Conservation (phyloP, 805 yeast species). For the Diddensiella santjacobensis region DNA sequence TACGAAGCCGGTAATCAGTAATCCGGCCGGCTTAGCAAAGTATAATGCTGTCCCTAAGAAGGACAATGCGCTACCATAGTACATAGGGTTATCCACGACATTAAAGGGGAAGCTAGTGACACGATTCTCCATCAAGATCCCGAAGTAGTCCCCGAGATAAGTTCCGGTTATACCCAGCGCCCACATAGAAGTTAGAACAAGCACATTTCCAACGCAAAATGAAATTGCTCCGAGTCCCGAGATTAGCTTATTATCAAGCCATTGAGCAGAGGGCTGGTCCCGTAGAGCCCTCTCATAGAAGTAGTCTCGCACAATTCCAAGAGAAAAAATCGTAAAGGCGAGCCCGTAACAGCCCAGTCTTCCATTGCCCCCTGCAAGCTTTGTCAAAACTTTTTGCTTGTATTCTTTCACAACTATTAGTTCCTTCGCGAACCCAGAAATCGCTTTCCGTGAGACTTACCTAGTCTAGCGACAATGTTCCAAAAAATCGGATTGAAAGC, state of each 20-base stretch:
- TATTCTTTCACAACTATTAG: conserved; percentile 47
- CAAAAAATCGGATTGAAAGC: conserved; percentile 93
- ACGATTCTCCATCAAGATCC: conserved; percentile 85
- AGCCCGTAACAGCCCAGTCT: conserved; percentile 78
- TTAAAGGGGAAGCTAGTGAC: conserved; percentile 94
- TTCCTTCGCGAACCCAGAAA: background rate
- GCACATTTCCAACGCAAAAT: conserved; percentile 69
- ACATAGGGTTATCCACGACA: conserved; percentile 91
- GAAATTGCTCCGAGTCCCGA: conserved; percentile 50
- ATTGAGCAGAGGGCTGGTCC: conserved; percentile 63
- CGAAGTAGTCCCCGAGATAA: conserved; percentile 95
- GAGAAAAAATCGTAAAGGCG: conserved; percentile 76
- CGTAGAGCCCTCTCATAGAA: conserved; percentile 64
- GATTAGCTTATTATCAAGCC: conserved; percentile 41
- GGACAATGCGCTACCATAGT: conserved; percentile 84
- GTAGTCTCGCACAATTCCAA: conserved; percentile 80
- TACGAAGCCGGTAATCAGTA: conserved; percentile 68
- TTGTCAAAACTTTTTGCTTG: conserved; percentile 71
- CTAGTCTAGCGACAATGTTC: conserved; percentile 83
- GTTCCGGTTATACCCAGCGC: conserved; percentile 94
- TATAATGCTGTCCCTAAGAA: conserved; percentile 88
- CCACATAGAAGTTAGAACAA: conserved; percentile 85
- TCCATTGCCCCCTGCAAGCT: conserved; percentile 60
- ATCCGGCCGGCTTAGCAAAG: conserved; percentile 87
- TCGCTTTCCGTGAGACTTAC: conserved; percentile 26